Base-by-base conservation (phyloP, 169 alveolate species). In the Cryptosporidium tyzzeri region DNA sequence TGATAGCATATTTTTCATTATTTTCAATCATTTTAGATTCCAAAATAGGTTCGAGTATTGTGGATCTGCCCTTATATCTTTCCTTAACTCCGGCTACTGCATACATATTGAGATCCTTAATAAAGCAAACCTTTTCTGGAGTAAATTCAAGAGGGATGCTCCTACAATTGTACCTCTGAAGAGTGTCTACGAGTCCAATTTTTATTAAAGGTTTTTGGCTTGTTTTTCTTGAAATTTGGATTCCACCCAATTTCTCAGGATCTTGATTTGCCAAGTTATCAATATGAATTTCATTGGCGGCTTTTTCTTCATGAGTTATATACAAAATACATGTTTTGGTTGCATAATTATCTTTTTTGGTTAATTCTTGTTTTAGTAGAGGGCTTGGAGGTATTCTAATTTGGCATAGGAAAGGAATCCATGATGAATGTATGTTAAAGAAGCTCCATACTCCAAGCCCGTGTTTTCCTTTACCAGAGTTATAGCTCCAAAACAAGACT, bases 391-490 rank as follows among this genome's bases (percentile, higher is more conserved):
- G 84, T 1, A 70, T 23, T 14, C 58, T 48, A 18, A 73, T 26
- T 59, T 73, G 86, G 53, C 86, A 73, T 3, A 55, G 33, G 21
- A 21, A 26, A 31, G 68, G 71, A 44, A 80, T 80, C 89, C 74
- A 65, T 26, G 89, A 48, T 9, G 89, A 80, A 65, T 80, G 89
- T 33, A 80, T 67, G 62, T 80, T 80, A 33, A 29, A 80, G 65
- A 80, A 80, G 55, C 75, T 61, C 89, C 89, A 80, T n/a, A 62
- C 39, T 0, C 89, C 89, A 23, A 80, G 35, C 1, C 86, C 86
- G 14, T 23, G 58, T 35, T 41, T 73, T 7, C 70, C 55, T 35
- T 37, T 73, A 31, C 50, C 71, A 1, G 89, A 61, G 51, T n/a
- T 65, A n/a, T 70, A 23, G 16, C 65, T 70, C 80, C 89, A 80